These are phyloP conservation scores for Neurospora hispaniola DNA, from an alignment of 495 filamentous ascomycete genomes.

Conservation along the genomic window DNA sequence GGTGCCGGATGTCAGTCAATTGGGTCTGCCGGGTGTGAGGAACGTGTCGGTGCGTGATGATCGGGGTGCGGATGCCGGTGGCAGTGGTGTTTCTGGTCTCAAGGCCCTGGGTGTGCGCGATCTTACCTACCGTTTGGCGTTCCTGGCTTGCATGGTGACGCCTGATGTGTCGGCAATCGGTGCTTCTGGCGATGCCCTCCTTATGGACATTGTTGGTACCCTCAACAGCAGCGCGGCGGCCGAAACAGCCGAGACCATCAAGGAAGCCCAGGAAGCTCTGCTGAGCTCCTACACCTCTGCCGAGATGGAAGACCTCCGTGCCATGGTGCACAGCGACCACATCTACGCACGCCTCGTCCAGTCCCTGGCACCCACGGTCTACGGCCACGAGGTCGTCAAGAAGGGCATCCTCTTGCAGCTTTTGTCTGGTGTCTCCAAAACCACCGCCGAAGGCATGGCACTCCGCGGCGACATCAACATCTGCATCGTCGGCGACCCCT, in stretches of 20 bases:
- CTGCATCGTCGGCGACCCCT: conserved; percentile 95
- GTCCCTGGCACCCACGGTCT: conserved; percentile 94
- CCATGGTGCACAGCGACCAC: conserved; percentile 89
- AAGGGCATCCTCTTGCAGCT: conserved; percentile 91
- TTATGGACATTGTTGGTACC: conserved; percentile 65
- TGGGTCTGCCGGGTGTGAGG: conserved; percentile 78
- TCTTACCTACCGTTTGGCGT: conserved; percentile 93
- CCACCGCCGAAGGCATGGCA: conserved; percentile 81
- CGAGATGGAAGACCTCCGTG: conserved; percentile 84
- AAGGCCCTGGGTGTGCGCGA: conserved; percentile 91
- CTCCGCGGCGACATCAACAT: conserved; percentile 97
- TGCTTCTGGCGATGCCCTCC: conserved; percentile 30
- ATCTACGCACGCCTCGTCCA: conserved; percentile 91
- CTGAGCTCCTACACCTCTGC: conserved; percentile 68
- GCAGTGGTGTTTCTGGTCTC: conserved; percentile 73
- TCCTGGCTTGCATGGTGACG: conserved; percentile 93
- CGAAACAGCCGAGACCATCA: conserved; percentile 56
- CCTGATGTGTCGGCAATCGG: conserved; percentile 74
- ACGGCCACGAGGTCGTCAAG: conserved; percentile 94
- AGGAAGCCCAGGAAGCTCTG: conserved; percentile 81
- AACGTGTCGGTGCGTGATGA: conserved; percentile 82
- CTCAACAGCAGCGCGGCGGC: conserved; percentile 57
- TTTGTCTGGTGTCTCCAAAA: conserved; percentile 86
- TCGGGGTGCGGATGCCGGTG: conserved; percentile 68
- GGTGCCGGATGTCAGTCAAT: conserved; percentile 91